Percentiles rank a stretch among this genome's conserved stretches.
Evolutionary conservation across 2,329 filamentous ascomycete genomes (phyloP).

Genomic region (Akanthomyces lecanii): DNA sequence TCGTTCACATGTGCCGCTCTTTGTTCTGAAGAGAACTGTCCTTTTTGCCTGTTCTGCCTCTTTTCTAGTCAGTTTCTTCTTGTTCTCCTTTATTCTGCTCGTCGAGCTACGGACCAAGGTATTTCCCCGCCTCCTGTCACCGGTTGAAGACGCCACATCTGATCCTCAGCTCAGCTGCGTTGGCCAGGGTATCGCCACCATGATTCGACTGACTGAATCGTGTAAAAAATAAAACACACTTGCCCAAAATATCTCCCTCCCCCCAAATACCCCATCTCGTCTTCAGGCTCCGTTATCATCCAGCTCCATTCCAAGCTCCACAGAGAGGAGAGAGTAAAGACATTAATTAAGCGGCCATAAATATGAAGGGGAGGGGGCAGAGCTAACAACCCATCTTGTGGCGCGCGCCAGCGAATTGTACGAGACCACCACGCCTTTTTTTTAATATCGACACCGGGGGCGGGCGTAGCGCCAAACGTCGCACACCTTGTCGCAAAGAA

Average conservation of each 20-base stretch:
- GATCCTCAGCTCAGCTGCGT: neutral
- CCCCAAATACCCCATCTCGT: neutral
- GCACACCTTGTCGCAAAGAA: neutral
- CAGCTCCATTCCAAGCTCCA: slow-evolving; percentile 11
- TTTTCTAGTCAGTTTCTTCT: neutral
- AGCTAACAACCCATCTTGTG: neutral
- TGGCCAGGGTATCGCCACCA: neutral
- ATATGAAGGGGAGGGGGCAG: neutral
- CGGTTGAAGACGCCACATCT: neutral
- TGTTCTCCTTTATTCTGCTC: neutral
- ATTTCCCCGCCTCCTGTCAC: neutral
- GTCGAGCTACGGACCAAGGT: neutral
- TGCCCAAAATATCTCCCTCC: neutral
- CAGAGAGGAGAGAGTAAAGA: slow-evolving; percentile 7
- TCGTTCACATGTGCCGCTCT: neutral
- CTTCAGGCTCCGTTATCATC: neutral
- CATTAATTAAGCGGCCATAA: slow-evolving; percentile 6
- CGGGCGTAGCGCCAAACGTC: neutral
- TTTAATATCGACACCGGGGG: slow-evolving; percentile 2
- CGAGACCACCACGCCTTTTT: neutral
- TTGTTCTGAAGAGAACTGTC: neutral
- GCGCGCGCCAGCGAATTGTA: slow-evolving; percentile 1
- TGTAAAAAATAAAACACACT: neutral
- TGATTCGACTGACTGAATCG: neutral
- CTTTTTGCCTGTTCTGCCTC: neutral